phyloP scores from a whole-genome alignment of 371 early-diverging fungal genomes.

The Nematocida major region DNA sequence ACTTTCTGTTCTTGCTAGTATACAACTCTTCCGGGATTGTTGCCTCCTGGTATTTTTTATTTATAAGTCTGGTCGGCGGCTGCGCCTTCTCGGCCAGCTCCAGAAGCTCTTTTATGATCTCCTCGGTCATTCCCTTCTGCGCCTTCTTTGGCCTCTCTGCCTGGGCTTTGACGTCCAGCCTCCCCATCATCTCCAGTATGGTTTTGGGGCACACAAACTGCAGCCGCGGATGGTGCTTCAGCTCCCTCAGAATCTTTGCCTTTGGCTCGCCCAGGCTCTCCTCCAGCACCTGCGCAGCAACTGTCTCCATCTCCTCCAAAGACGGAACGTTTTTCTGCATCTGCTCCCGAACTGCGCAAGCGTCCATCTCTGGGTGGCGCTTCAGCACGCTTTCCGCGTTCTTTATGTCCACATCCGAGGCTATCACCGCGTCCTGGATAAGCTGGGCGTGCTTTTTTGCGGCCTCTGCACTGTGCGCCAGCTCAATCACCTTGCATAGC shows the following conservation, averaged over 20 bases:
- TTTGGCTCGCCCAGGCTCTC: conserved; percentile 14
- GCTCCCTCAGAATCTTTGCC: conserved; percentile 38
- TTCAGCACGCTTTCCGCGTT: conserved; percentile 25
- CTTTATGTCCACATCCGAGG: conserved; percentile 21
- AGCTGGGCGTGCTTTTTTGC: conserved; percentile 12
- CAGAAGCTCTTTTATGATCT: conserved; percentile 19
- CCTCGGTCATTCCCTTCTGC: background rate
- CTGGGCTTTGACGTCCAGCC: background rate
- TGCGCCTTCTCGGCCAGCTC: background rate
- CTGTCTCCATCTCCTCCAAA: conserved; percentile 7
- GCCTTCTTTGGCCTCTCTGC: background rate
- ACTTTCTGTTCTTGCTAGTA: conserved; percentile 30
- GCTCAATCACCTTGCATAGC: conserved; percentile 39
- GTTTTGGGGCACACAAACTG: conserved; percentile 34
- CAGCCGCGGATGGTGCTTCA: conserved; percentile 51
- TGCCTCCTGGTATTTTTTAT: conserved; percentile 12
- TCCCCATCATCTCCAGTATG: conserved; percentile 21
- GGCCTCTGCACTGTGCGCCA: background rate
- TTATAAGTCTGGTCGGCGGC: conserved; percentile 40
- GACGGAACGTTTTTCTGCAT: conserved; percentile 33
- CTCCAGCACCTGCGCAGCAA: conserved; percentile 13
- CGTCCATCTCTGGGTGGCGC: background rate
- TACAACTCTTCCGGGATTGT: conserved; percentile 4
- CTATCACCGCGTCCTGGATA: background rate
- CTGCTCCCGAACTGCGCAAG: background rate